Evolutionary conservation across 495 filamentous ascomycete species (phyloP), one percentile per base, ranked within the genome.

Genomic region (Aspergillus wentii): DNA sequence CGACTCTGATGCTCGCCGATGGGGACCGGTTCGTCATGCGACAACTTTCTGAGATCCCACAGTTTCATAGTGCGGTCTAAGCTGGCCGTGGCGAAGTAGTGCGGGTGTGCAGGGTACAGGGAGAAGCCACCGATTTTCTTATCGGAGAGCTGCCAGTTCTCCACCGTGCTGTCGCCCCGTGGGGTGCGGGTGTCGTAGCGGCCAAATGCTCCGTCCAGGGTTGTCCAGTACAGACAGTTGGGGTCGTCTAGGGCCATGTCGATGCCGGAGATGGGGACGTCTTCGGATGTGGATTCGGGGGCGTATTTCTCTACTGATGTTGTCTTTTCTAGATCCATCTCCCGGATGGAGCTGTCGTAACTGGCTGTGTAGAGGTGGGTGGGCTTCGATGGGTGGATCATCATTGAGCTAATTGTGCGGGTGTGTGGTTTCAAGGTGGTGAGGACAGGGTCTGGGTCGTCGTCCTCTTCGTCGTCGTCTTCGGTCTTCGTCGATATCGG

Each of bases 121-220:
- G 79, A 82, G 66, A 96, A 95, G 1, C 92, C 92, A 17, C 94
- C 94, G 35, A 98, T 96, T 52, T 98, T 98, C 61, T 92, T 91
- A 35, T 94, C 88, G 1, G 82, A 83, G 8, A 98, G 64, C n/a
- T 77, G 66, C 73, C 83, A 90, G 5, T 80, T 65, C 3, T 88
- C 76, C 4, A 68, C 58, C 44, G 46, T 46, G 8, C 75, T 65
- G n/a, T 74, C 62, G 1, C 50, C 49, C 0, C 57, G 33, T 15
- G 78, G 70, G 4, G 75, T 68, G 11, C 89, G 80, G 35, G 82
- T 74, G 42, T 97, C 91, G 50, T 86, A 74, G 5, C 84, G 77
- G 1, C 88, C 89, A 38, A 97, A 77, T 6, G 61, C 65, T 22
- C 92, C 92, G 29, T 85, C 74, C 0, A 98, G 66, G 0, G 89